These are phyloP conservation scores for Ogataea trehaloabstinens DNA, from an alignment of 805 yeast species.

Conservation along the genomic window DNA sequence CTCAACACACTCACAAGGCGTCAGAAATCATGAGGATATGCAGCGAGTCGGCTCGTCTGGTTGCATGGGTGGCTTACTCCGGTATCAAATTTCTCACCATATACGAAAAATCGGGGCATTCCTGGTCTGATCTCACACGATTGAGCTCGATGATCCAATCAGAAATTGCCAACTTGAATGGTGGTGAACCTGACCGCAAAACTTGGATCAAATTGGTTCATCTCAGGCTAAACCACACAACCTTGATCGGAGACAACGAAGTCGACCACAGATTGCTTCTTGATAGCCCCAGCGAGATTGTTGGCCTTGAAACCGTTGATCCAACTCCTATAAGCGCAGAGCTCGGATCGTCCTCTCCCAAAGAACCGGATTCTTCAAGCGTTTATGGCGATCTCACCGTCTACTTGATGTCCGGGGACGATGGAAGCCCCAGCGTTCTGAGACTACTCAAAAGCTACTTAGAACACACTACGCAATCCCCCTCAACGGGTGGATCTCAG, in stretches of 20 bases:
- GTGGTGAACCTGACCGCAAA: conserved; percentile 10
- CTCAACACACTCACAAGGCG: conserved; percentile 38
- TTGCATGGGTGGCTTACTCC: conserved; percentile 28
- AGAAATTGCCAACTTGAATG: conserved; percentile 23
- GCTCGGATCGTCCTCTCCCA: conserved; percentile 7
- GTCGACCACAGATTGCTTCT: conserved; percentile 1
- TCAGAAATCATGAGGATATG: conserved; percentile 40
- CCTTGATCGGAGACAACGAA: conserved; percentile 13
- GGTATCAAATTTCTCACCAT: conserved; percentile 25
- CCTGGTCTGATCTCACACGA: conserved; percentile 28
- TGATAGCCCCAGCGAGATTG: conserved; percentile 1
- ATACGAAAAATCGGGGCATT: conserved; percentile 28
- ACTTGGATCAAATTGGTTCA: conserved; percentile 25
- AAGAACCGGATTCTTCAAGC: conserved; percentile 7
- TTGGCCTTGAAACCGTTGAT: conserved; percentile 8
- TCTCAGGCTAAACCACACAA: conserved; percentile 14
- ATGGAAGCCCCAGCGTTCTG: conserved; percentile 6
- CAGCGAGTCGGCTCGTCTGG: conserved; percentile 35
- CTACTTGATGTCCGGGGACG: conserved; percentile 9
- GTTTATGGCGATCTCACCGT: conserved; percentile 13
- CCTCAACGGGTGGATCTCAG: neutral
- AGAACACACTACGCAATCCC: conserved; percentile 1
- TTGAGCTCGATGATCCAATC: conserved; percentile 25
- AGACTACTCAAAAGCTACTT: conserved; percentile 5
- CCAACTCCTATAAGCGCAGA: conserved; percentile 17